Evolutionary conservation across 1,139 yeast species (phyloP).

Genomic region (Saccharomyces hybrid): DNA sequence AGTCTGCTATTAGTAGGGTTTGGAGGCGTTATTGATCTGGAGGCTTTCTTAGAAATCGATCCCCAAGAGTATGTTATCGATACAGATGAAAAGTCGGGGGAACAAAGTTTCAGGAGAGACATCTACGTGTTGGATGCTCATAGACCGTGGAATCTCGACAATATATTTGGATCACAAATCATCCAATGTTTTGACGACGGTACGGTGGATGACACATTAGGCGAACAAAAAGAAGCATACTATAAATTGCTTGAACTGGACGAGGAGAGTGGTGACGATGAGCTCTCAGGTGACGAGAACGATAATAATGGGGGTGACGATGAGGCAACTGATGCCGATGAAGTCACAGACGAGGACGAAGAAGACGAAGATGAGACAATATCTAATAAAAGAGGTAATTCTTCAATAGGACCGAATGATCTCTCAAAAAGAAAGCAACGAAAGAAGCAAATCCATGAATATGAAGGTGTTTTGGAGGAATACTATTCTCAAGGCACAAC

Average conservation of each 20-base stretch:
- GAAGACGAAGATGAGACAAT: slow-evolving; percentile 34
- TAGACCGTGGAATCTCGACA: slow-evolving; percentile 94
- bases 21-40: slow-evolving; percentile 90
- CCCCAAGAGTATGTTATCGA: slow-evolving; percentile 38
- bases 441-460: slow-evolving; percentile 35
- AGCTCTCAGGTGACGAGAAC: slow-evolving; percentile 43
- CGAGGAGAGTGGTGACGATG: slow-evolving; percentile 34
- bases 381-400: slow-evolving; percentile 1
- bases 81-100: slow-evolving; percentile 12
- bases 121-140: slow-evolving; percentile 85
- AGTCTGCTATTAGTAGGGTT: slow-evolving; percentile 82
- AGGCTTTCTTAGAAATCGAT: slow-evolving; percentile 63
- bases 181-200: slow-evolving; percentile 89
- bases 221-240: slow-evolving; percentile 50
- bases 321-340: slow-evolving; percentile 12
- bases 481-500: slow-evolving; percentile 83
- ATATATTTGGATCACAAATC: slow-evolving; percentile 76
- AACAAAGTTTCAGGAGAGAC: slow-evolving; percentile 36
- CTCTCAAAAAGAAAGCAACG: slow-evolving; percentile 28
- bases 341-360: slow-evolving; percentile 27
- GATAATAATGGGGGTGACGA: slow-evolving; percentile 31
- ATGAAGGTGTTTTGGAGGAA: slow-evolving; percentile 50
- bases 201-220: slow-evolving; percentile 48
- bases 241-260: slow-evolving; percentile 39
- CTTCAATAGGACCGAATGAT: slow-evolving; percentile 26